These are phyloP conservation scores for Penicillium brasilianum DNA, from an alignment of 2,329 filamentous ascomycete species.

Conservation along the genomic window DNA sequence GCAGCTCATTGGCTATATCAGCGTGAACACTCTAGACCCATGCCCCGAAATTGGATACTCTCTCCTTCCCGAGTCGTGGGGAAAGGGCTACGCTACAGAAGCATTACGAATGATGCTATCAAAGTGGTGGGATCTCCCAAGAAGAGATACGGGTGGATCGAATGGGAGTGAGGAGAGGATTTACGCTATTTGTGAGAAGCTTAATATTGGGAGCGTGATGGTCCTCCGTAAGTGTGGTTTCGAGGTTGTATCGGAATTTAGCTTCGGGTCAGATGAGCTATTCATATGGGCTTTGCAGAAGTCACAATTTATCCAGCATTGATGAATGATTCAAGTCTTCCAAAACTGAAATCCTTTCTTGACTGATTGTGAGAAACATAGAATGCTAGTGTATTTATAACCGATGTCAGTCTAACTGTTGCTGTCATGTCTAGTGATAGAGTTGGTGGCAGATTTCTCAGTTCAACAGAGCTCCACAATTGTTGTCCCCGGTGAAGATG, in stretches of 20 bases:
- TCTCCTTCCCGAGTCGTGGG: slow-evolving; percentile 32
- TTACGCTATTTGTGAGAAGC: slow-evolving; percentile 29
- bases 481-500: not conserved
- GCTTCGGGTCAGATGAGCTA: slow-evolving; percentile 20
- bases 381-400: not conserved
- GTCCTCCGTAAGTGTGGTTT: slow-evolving; percentile 35
- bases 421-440: not conserved
- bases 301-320: not conserved
- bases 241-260: slow-evolving; percentile 14
- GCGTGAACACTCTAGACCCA: slow-evolving; percentile 28
- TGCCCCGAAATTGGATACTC: slow-evolving; percentile 35
- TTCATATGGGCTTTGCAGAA: slow-evolving; percentile 19
- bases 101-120: slow-evolving; percentile 29
- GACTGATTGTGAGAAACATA: not conserved
- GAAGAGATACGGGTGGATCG: not conserved
- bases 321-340: not conserved
- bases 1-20: slow-evolving; percentile 30
- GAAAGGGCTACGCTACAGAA: slow-evolving; percentile 37
- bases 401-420: not conserved
- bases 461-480: not conserved
- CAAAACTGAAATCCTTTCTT: not conserved
- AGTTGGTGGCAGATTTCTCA: not conserved
- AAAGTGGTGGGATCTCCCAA: slow-evolving; percentile 33
- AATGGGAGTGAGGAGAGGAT: slow-evolving; percentile 21
- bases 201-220: slow-evolving; percentile 23